Evolutionary conservation across 2,329 filamentous ascomycete species (phyloP).

Genomic region (Aspergillus persii): DNA sequence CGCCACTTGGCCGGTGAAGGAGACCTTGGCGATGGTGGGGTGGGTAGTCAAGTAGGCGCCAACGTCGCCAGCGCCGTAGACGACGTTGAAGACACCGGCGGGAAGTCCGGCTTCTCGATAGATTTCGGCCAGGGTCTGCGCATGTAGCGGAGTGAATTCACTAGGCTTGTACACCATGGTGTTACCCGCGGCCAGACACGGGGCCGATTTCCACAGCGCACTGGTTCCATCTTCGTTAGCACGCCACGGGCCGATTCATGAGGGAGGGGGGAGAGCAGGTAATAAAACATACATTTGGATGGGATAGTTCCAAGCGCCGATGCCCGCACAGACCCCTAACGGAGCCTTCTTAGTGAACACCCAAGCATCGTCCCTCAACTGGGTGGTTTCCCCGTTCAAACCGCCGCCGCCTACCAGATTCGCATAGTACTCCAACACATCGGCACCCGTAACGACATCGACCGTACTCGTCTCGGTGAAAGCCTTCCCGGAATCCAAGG

Average conservation of each 20-base stretch:
- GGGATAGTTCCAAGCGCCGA: conserved; percentile 90
- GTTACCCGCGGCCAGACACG: conserved; percentile 81
- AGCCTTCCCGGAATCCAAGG: conserved; percentile 81
- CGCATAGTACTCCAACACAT: conserved; percentile 84
- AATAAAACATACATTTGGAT: conserved; percentile 67
- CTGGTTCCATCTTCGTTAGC: conserved; percentile 24
- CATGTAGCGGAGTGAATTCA: conserved; percentile 83
- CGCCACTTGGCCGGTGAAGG: conserved; percentile 82
- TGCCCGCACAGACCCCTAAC: conserved; percentile 79
- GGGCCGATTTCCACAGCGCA: conserved; percentile 83
- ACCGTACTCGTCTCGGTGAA: conserved; percentile 81
- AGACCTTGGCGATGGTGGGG: conserved; percentile 74
- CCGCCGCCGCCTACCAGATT: conserved; percentile 74
- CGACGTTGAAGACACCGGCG: conserved; percentile 80
- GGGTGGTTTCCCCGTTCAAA: conserved; percentile 75
- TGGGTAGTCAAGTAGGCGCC: conserved; percentile 74
- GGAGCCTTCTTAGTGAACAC: conserved; percentile 80
- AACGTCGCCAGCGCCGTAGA: conserved; percentile 76
- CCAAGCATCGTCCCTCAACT: conserved; percentile 72
- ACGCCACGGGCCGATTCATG: not conserved
- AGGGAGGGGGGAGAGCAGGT: not conserved
- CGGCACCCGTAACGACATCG: conserved; percentile 77
- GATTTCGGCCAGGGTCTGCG: conserved; percentile 69
- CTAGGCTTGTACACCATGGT: conserved; percentile 90
- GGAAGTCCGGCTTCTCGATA: conserved; percentile 78